Conservation (phyloP, 257 asterid species). For the Solanum commersonii region DNA sequence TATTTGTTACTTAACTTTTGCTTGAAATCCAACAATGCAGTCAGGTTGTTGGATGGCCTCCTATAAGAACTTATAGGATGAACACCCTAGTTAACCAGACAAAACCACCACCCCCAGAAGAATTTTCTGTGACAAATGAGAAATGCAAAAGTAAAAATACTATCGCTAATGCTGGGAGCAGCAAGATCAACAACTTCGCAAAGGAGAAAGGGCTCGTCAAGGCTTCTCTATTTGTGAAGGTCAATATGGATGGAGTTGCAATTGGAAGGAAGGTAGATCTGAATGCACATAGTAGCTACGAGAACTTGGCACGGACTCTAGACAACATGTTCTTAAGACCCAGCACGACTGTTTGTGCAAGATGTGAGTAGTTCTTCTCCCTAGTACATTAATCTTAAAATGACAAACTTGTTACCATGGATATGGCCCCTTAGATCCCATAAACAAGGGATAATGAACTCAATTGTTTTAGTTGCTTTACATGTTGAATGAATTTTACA, state of each 20-base stretch:
- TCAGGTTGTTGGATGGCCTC: constrained; percentile 56
- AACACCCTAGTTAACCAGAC: constrained; percentile 29
- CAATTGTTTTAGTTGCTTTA: background rate
- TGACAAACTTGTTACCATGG: background rate
- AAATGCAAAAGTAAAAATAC: constrained; percentile 23
- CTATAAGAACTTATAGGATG: constrained; percentile 31
- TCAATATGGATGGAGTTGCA: constrained; percentile 75
- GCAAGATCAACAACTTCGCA: constrained; percentile 13
- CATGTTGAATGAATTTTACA: background rate
- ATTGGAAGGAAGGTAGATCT: constrained; percentile 87
- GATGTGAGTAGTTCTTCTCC: constrained; percentile 29
- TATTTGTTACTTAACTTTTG: background rate
- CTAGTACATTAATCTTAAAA: background rate
- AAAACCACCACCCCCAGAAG: constrained; percentile 17
- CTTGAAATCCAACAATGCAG: constrained; percentile 16
- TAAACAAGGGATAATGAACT: background rate
- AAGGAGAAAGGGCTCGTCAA: constrained; percentile 24
- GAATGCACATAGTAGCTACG: constrained; percentile 60
- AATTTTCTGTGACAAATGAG: constrained; percentile 17
- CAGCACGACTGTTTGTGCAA: constrained; percentile 20
- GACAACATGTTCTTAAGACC: constrained; percentile 60
- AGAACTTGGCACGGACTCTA: constrained; percentile 49
- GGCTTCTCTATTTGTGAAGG: constrained; percentile 68
- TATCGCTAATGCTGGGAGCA: constrained; percentile 7
- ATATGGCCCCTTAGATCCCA: background rate